Conservation (phyloP, 768 basidiomycete species). For the Lactarius deliciosus region DNA sequence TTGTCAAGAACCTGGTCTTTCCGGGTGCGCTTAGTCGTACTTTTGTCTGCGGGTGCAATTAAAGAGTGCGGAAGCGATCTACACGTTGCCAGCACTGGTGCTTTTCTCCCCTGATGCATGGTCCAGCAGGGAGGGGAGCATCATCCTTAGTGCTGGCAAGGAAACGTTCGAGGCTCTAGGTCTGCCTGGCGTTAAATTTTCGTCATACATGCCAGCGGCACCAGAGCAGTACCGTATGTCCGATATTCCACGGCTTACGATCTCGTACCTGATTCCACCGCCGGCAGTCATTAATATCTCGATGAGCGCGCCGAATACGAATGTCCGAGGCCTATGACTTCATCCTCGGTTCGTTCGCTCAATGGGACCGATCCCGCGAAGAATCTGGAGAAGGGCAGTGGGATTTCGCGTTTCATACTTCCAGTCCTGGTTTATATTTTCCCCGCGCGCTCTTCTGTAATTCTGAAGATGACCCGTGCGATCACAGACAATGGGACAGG, state of each 20-base stretch:
- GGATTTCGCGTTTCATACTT: conserved; percentile 26
- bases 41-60: neutral
- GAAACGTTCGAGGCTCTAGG: conserved; percentile 62
- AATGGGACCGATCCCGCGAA: conserved; percentile 26
- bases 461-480: neutral
- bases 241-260: conserved; percentile 42
- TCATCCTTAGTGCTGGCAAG: conserved; percentile 57
- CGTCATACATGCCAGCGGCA: conserved; percentile 47
- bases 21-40: conserved; percentile 27
- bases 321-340: conserved; percentile 22
- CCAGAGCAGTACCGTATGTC: conserved; percentile 37
- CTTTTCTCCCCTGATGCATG: conserved; percentile 49
- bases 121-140: conserved; percentile 61
- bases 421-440: conserved; percentile 15
- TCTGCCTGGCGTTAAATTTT: conserved; percentile 53
- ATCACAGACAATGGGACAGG: conserved; percentile 3
- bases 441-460: conserved; percentile 12
- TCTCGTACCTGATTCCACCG: conserved; percentile 18
- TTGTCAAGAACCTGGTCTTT: conserved; percentile 32
- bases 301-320: conserved; percentile 10
- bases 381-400: conserved; percentile 27
- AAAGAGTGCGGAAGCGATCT: conserved; percentile 9
- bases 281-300: conserved; percentile 12
- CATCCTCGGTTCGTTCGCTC: conserved; percentile 15
- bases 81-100: conserved; percentile 34